These are phyloP conservation scores for Collybiopsis confluens DNA, from an alignment of 768 basidiomycete genomes.

Conservation along the genomic window DNA sequence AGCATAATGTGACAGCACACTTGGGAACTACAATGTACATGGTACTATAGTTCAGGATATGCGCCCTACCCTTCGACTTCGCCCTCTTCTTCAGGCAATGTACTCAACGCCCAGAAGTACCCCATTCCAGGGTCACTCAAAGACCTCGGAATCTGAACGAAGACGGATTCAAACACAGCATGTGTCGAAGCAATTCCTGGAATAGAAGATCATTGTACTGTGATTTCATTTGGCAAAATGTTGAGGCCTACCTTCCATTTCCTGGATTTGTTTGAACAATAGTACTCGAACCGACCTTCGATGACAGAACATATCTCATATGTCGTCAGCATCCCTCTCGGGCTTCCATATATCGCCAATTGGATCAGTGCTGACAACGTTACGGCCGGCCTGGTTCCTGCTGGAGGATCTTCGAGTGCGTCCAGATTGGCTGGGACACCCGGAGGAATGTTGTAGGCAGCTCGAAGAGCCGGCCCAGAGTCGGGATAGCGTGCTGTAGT, in stretches of 20 bases:
- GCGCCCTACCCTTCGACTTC: too few species aligned
- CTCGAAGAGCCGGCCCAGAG: conserved; percentile 41
- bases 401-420: conserved; percentile 2
- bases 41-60: too few species aligned
- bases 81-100: too few species aligned
- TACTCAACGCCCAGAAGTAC: conserved; percentile 44
- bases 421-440: conserved; percentile 26
- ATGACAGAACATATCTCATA: conserved; percentile 54
- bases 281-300: conserved; percentile 54
- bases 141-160: conserved; percentile 40
- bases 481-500: conserved; percentile 30
- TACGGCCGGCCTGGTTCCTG: background rate
- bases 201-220: background rate
- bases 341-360: conserved; percentile 64
- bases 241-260: conserved; percentile 68
- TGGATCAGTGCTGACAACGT: conserved; percentile 35
- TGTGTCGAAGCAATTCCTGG: conserved; percentile 3
- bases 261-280: conserved; percentile 34
- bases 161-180: conserved; percentile 28
- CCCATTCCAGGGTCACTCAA: conserved; percentile 54
- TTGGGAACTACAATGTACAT: too few species aligned
- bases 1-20: too few species aligned
- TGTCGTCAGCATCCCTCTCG: conserved; percentile 48
- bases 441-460: conserved; percentile 30
- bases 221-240: background rate